Percentiles rank a stretch among this genome's conserved stretches.
phyloP scores from a whole-genome alignment of 129 eudicot genomes.

The Silybum marianum region DNA sequence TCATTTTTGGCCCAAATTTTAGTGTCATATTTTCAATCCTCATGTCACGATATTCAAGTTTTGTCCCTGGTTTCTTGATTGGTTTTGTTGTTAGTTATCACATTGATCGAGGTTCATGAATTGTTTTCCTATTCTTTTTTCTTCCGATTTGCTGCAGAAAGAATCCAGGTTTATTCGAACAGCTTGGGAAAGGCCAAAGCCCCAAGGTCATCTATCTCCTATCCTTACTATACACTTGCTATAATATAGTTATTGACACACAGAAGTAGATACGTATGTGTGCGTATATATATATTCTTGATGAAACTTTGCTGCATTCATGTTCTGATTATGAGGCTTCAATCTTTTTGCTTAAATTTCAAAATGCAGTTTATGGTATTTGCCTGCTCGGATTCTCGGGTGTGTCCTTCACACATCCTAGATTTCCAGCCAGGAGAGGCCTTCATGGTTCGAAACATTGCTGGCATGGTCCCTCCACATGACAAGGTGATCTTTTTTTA shows the following conservation, averaged over 20 bases:
- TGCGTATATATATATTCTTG: not conserved
- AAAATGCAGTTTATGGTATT: conserved; percentile 76
- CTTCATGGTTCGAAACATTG: conserved; percentile 75
- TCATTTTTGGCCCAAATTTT: too few species aligned
- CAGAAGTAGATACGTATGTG: not conserved
- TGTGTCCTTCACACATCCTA: conserved; percentile 80
- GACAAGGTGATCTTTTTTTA: conserved; percentile 35
- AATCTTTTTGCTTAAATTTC: not conserved
- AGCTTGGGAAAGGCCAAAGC: conserved; percentile 61
- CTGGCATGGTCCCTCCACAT: conserved; percentile 78
- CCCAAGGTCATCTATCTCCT: conserved; percentile 62
- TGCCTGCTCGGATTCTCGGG: conserved; percentile 86
- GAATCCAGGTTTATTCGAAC: conserved; percentile 57
- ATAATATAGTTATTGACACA: not conserved
- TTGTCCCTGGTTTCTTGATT: not conserved
- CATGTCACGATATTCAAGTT: not conserved
- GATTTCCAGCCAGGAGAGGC: conserved; percentile 91
- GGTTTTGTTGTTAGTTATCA: not conserved
- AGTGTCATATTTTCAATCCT: not conserved
- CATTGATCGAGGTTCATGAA: not conserved
- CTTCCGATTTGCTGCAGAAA: conserved; percentile 41
- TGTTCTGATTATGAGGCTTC: not conserved
- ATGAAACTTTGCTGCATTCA: not conserved
- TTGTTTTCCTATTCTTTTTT: not conserved
- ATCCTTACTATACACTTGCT: not conserved